A percentile compares a stretch with the other conserved stretches of the same genome.
These are phyloP conservation scores for Aspergillaceae sp. DNA, from an alignment of 2,329 filamentous ascomycete species.

Conservation along the genomic window DNA sequence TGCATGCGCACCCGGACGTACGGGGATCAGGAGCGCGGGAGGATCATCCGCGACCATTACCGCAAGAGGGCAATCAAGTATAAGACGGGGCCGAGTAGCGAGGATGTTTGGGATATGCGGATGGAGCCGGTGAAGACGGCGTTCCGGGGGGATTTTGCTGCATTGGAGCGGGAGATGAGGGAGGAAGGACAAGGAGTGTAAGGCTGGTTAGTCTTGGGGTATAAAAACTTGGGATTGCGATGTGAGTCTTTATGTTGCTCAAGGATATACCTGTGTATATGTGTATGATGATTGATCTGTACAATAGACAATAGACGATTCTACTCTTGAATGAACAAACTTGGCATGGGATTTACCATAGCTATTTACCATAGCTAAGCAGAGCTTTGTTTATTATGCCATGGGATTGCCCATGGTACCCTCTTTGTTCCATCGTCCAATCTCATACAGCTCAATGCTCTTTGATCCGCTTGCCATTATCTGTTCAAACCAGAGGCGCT, in stretches of 20 bases:
- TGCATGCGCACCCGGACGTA: constrained; percentile 78
- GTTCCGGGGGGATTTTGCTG: constrained; percentile 37
- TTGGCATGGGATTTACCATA: not conserved
- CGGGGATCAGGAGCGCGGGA: constrained; percentile 50
- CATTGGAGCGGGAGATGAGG: constrained; percentile 34
- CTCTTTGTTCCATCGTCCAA: too few relatives aligned
- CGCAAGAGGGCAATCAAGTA: constrained; percentile 58
- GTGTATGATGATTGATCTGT: not conserved
- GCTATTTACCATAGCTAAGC: not conserved
- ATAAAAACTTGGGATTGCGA: constrained; percentile 6
- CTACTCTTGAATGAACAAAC: not conserved
- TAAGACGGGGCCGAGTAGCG: constrained; percentile 63
- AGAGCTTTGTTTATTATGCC: too few relatives aligned
- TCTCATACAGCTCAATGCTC: too few relatives aligned
- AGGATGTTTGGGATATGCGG: constrained; percentile 81
- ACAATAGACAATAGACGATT: not conserved
- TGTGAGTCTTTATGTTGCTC: not conserved
- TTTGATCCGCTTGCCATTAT: too few relatives aligned
- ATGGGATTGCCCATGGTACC: too few relatives aligned
- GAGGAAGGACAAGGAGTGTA: constrained; percentile 18
- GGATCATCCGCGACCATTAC: constrained; percentile 57
- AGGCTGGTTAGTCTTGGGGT: too few relatives aligned
- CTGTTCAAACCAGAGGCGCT: too few relatives aligned
- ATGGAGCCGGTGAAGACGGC: constrained; percentile 50
- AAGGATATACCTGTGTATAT: not conserved